Evolutionary conservation across 768 basidiomycete species (phyloP), one percentile per base, ranked within the genome.

Genomic region (Auriculariales sp.): DNA sequence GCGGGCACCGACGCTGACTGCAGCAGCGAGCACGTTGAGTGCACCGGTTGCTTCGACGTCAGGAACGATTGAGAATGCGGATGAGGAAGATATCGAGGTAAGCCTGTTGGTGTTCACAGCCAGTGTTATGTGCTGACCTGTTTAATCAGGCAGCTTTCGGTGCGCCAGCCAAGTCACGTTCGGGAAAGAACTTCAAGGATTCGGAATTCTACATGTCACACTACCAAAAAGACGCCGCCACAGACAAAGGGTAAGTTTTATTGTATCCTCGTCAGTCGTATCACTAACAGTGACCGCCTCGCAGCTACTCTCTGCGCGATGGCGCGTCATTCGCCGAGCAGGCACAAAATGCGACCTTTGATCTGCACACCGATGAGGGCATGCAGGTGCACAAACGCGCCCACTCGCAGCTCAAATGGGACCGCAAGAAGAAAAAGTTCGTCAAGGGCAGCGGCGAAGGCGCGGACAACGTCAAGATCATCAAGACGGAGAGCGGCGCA

Each of bases 361-460:
- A 95, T 62, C 73, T 98, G 25, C 69, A 77, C 2, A 81, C 79
- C 12, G 89, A 97, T 57, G 85, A 90, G 42, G 81, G 74, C 6
- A 63, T 72, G 10, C 71, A 73, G 9, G 68, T 73, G 14, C 63
- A 64, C 19, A 72, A 77, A 29, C 74, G 76, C 47, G 78, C 73
- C 50, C 74, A 75, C 32, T 83, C 80, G 49, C 73, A 71, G 54
- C 61, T 88, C 59, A 81, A 72, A 27, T 99, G 95, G 95, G 92
- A 97, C 66, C 87, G 88, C 59, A 93, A 92, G 68, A 93, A 88
- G 68, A 95, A 95, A 63, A 89, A 84, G 59, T 95, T 95, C 55
- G 71, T 94, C 34, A 78, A 85, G 57, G 89, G 90, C 3, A 83
- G 80, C 49, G 87, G 89, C 10, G 72, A 67, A 36, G 94, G 91